Evolutionary conservation across 2,329 filamentous ascomycete species (phyloP).

Genomic region (Pseudogymnoascus sp.): DNA sequence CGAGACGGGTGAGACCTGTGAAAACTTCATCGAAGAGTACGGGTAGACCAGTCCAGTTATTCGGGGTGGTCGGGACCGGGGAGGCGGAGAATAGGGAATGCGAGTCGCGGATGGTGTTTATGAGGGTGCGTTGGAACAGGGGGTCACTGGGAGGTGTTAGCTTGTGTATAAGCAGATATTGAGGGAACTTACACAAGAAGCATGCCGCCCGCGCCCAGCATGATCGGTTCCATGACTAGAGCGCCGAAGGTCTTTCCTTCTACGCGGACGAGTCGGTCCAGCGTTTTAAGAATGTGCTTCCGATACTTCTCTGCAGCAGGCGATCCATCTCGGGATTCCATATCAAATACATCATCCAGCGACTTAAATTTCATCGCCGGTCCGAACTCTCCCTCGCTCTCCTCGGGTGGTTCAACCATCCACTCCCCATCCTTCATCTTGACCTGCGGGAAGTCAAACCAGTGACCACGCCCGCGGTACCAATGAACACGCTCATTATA

Average conservation of each 20-base stretch:
- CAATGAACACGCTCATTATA: slow-evolving; percentile 81
- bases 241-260: slow-evolving; percentile 64
- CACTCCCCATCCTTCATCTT: slow-evolving; percentile 59
- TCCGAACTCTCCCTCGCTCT: slow-evolving; percentile 17
- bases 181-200: slow-evolving; percentile 54
- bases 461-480: slow-evolving; percentile 71
- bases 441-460: slow-evolving; percentile 72
- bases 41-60: slow-evolving; percentile 63
- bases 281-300: slow-evolving; percentile 45
- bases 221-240: slow-evolving; percentile 69
- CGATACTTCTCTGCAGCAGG: slow-evolving; percentile 46
- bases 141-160: slow-evolving; percentile 51
- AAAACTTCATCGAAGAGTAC: slow-evolving; percentile 83
- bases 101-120: slow-evolving; percentile 55
- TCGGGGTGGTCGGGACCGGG: slow-evolving; percentile 14
- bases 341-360: slow-evolving; percentile 52
- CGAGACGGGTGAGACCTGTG: slow-evolving; percentile 75
- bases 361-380: slow-evolving; percentile 25
- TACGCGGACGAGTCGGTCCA: slow-evolving; percentile 43
- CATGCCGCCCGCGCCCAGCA: slow-evolving; percentile 81
- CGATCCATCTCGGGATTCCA: slow-evolving; percentile 39
- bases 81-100: slow-evolving; percentile 43
- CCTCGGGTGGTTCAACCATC: slow-evolving; percentile 38
- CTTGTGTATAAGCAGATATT: not conserved
- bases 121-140: slow-evolving; percentile 67